Evolutionary conservation across 768 basidiomycete genomes (phyloP).

Genomic region (Crepidotus variabilis): DNA sequence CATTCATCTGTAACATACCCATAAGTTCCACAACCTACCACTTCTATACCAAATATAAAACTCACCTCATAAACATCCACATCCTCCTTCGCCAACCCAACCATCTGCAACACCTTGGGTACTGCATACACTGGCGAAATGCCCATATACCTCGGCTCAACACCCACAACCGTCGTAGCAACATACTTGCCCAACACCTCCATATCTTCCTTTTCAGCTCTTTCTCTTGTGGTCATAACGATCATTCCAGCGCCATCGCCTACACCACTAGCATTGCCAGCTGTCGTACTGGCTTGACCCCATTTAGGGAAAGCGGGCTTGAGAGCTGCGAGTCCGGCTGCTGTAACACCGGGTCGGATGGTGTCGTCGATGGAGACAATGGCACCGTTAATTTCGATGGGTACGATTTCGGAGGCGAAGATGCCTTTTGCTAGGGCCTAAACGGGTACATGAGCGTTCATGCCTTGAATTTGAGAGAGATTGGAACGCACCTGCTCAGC

Average conservation of each 20-base stretch:
- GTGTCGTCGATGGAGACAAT: constrained; percentile 79
- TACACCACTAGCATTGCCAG: constrained; percentile 83
- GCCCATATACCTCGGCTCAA: constrained; percentile 78
- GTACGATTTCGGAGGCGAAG: constrained; percentile 88
- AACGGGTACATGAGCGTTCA: not conserved
- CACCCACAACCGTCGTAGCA: constrained; percentile 75
- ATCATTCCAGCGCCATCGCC: constrained; percentile 92
- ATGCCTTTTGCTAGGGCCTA: constrained; percentile 66
- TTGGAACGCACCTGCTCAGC: constrained; percentile 51
- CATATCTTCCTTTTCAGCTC: constrained; percentile 74
- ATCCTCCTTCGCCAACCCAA: constrained; percentile 66
- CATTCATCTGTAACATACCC: constrained; percentile 58
- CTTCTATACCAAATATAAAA: not conserved
- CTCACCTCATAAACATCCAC: constrained; percentile 73
- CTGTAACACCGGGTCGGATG: constrained; percentile 79
- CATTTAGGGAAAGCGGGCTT: constrained; percentile 88
- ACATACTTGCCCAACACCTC: constrained; percentile 83
- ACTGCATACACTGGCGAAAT: constrained; percentile 71
- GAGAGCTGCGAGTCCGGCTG: constrained; percentile 69
- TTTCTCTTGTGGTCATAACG: constrained; percentile 74
- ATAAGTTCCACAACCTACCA: not conserved
- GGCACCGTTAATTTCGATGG: constrained; percentile 69
- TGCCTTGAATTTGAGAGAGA: not conserved
- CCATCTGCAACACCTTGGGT: constrained; percentile 59
- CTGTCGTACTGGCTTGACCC: constrained; percentile 68